phyloP scores from a whole-genome alignment of 306 rosid genomes.

The Lathyrus aphaca region DNA sequence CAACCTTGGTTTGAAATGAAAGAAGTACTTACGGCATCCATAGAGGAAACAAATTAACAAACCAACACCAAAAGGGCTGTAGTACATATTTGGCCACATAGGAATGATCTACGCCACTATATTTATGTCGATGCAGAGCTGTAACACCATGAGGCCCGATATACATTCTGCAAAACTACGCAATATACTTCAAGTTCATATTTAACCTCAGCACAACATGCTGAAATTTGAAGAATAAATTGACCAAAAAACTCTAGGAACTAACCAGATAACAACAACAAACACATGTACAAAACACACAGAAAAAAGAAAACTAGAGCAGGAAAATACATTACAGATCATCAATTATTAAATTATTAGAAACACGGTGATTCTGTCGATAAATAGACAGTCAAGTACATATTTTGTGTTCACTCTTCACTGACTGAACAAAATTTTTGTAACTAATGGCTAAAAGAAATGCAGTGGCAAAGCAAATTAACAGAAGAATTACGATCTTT shows the following conservation, averaged over 20 bases:
- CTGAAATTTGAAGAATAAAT: conserved; percentile 29
- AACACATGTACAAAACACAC: not conserved
- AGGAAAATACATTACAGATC: not conserved
- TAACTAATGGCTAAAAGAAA: not conserved
- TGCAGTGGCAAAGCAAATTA: not conserved
- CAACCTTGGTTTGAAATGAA: conserved; percentile 9
- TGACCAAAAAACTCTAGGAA: conserved; percentile 32
- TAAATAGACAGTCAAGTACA: not conserved
- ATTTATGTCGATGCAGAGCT: conserved; percentile 79
- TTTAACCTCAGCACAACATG: conserved; percentile 50
- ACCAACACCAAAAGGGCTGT: conserved; percentile 88
- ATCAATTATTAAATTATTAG: not conserved
- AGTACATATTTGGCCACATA: conserved; percentile 80
- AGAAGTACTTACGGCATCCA: conserved; percentile 95
- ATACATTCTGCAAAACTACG: conserved; percentile 59
- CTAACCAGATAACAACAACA: not conserved
- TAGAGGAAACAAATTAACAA: conserved; percentile 78
- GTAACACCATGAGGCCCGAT: conserved; percentile 84
- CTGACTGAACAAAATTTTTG: not conserved
- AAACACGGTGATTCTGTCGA: not conserved
- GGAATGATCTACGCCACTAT: conserved; percentile 92
- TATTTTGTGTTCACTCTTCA: not conserved
- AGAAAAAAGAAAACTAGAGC: not conserved
- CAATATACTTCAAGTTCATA: conserved; percentile 28
- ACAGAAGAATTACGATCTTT: not conserved